Evolutionary conservation across 495 filamentous ascomycete species (phyloP).

Genomic region (Venustampulla echinocandica): DNA sequence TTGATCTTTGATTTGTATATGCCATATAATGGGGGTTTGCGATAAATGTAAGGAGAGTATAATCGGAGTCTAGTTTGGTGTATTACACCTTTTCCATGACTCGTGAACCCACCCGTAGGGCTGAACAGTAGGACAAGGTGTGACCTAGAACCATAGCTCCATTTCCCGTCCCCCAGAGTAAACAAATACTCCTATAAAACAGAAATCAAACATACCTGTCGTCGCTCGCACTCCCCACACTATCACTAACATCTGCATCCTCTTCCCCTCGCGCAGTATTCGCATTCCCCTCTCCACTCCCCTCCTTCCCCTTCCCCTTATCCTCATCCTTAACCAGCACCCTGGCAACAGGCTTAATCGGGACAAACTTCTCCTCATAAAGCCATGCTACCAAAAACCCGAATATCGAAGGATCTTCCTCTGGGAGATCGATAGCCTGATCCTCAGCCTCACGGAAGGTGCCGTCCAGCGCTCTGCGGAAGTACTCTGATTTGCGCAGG

Average conservation of each 20-base stretch:
- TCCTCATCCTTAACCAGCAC: slow-evolving; percentile 30
- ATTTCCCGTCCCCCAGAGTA: too few species aligned
- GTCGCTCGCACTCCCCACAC: slow-evolving; percentile 24
- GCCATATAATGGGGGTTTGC: too few species aligned
- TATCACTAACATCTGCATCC: slow-evolving; percentile 29
- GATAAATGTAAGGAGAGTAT: too few species aligned
- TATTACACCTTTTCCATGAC: too few species aligned
- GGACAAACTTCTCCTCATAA: slow-evolving; percentile 39
- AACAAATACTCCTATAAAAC: neutral
- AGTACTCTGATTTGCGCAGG: slow-evolving; percentile 36
- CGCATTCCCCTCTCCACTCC: slow-evolving; percentile 20
- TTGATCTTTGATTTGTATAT: too few species aligned
- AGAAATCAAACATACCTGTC: slow-evolving; percentile 17
- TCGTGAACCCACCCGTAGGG: too few species aligned
- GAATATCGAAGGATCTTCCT: slow-evolving; percentile 40
- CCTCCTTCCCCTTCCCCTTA: slow-evolving; percentile 30
- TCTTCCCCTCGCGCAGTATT: too few species aligned
- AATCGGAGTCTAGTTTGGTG: too few species aligned
- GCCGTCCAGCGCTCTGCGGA: slow-evolving; percentile 35
- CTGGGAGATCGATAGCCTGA: slow-evolving; percentile 36
- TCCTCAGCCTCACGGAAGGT: slow-evolving; percentile 32
- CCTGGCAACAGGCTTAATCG: slow-evolving; percentile 31
- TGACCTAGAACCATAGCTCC: too few species aligned
- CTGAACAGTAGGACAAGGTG: too few species aligned
- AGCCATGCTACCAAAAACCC: slow-evolving; percentile 41